Base-by-base conservation (phyloP, 768 basidiomycete genomes). In the Leucosporidium creatinivorum region DNA sequence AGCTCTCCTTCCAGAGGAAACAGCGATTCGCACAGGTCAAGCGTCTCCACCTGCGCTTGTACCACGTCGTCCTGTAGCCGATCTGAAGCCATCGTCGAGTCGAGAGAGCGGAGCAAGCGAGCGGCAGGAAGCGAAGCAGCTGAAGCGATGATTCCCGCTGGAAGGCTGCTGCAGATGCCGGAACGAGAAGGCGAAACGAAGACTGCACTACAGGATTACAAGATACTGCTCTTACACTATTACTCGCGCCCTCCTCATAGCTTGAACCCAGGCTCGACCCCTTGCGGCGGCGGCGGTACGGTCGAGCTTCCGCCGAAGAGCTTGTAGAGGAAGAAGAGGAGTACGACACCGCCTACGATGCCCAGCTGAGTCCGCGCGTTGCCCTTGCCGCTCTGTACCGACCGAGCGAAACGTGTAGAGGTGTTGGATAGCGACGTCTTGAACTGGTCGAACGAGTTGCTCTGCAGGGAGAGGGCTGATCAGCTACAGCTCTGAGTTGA, bases 1-100 rank as follows among this genome's bases (percentile, higher is more conserved):
- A 78, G 65, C 60, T 79, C 78, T 28, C 69, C 65, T 5, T 68
- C 58, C 17, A 73, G 67, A 3, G 76, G 72, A 54, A 76, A 78
- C 70, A 78, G 73, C 17, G 76, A 73, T 50, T 69, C 50, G n/a
- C 74, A 71, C 18, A 77, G 67, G 36, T 73, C 69, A 54, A 77
- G 61, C 3, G 72, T 73, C 4, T 66, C 62, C 26, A 75, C 65
- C 30, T 75, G 73, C 0, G 66, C 49, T 28, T 69, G 62, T 10
- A 72, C 48, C 10, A 72, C 59, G 12, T 64, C 65, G 7, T 28
- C 18, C 39, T 44, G 39, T 44, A 44, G 39, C 15, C 39, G 39
- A 44, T 10, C 15, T 9, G 39, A 44, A 15, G 39, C 13, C 39
- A 44, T 44, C 2, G 39, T 7, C 8, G 39, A 44, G 39, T 9